A percentile compares a stretch with the other conserved stretches of the same genome.
phyloP scores from a whole-genome alignment of 768 basidiomycete genomes.

The Nidularia pulvinata region DNA sequence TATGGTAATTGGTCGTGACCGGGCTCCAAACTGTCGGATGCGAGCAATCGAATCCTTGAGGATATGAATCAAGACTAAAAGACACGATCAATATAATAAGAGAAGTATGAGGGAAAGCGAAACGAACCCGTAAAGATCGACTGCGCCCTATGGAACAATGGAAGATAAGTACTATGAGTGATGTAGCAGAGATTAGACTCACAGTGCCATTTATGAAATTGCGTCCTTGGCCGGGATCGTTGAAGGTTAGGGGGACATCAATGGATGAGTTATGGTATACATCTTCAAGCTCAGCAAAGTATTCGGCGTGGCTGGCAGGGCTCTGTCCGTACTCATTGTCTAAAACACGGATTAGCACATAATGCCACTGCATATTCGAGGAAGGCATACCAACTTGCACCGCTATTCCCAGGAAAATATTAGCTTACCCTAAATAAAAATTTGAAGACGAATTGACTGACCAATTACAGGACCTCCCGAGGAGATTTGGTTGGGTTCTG shows the following conservation, averaged over 20 bases:
- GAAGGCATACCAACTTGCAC: neutral
- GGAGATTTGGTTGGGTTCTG: slow-evolving; percentile 66
- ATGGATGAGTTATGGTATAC: slow-evolving; percentile 56
- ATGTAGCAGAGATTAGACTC: slow-evolving; percentile 8
- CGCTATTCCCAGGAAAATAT: neutral
- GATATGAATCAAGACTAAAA: slow-evolving; percentile 64
- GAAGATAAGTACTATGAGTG: neutral
- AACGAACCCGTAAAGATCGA: slow-evolving; percentile 71
- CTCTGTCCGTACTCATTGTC: slow-evolving; percentile 78
- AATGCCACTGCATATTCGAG: no score
- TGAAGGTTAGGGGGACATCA: slow-evolving; percentile 73
- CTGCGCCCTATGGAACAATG: slow-evolving; percentile 50
- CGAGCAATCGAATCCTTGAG: slow-evolving; percentile 82
- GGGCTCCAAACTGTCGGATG: slow-evolving; percentile 66
- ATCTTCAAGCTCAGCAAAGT: slow-evolving; percentile 62
- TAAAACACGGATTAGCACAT: slow-evolving; percentile 12
- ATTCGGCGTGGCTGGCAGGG: slow-evolving; percentile 41
- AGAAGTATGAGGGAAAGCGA: neutral
- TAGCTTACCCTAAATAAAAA: neutral
- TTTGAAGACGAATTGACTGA: slow-evolving; percentile 19
- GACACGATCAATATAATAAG: neutral
- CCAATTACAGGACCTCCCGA: slow-evolving; percentile 77
- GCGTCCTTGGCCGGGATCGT: slow-evolving; percentile 56
- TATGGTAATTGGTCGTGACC: slow-evolving; percentile 62
- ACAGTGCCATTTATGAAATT: slow-evolving; percentile 78